Conservation (phyloP, 768 basidiomycete species). For the Fistulinella prunicolor region DNA sequence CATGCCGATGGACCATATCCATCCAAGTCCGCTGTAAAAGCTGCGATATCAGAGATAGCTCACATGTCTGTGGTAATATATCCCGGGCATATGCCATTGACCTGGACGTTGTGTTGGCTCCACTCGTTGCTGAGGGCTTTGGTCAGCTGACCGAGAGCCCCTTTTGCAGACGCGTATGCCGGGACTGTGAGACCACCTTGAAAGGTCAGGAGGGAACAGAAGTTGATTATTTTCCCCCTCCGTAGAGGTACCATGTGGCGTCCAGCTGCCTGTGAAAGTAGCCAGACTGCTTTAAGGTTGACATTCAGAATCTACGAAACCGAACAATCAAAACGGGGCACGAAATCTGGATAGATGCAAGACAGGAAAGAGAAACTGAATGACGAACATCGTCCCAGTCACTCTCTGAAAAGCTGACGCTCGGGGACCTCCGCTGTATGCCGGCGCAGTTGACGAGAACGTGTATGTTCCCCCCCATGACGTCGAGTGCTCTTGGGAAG, state of each 20-base stretch:
- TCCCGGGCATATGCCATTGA: slow-evolving; percentile 85
- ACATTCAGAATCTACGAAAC: slow-evolving; percentile 67
- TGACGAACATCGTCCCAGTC: slow-evolving; percentile 70
- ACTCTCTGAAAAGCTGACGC: slow-evolving; percentile 59
- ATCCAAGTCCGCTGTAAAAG: slow-evolving; percentile 2
- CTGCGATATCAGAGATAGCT: slow-evolving; percentile 24
- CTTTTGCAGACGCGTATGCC: slow-evolving; percentile 91
- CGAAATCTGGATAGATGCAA: slow-evolving; percentile 7
- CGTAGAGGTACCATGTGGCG: slow-evolving; percentile 79
- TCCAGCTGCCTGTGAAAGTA: slow-evolving; percentile 84
- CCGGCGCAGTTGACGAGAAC: slow-evolving; percentile 71
- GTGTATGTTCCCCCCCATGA: slow-evolving; percentile 53
- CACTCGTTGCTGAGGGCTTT: slow-evolving; percentile 94
- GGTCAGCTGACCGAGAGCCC: slow-evolving; percentile 79
- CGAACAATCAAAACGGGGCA: slow-evolving; percentile 9
- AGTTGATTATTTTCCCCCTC: slow-evolving; percentile 71
- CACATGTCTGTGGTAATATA: slow-evolving; percentile 91
- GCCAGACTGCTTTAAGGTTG: slow-evolving; percentile 86
- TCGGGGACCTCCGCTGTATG: slow-evolving; percentile 56
- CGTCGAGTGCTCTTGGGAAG: slow-evolving; percentile 46
- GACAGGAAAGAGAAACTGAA: slow-evolving; percentile 12
- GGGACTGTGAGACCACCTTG: slow-evolving; percentile 72
- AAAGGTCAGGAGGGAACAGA: slow-evolving; percentile 51
- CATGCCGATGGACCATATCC: slow-evolving; percentile 6
- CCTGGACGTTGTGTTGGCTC: slow-evolving; percentile 83